Conservation (phyloP, 2,329 filamentous ascomycete species). For the Venturia oleaginea region DNA sequence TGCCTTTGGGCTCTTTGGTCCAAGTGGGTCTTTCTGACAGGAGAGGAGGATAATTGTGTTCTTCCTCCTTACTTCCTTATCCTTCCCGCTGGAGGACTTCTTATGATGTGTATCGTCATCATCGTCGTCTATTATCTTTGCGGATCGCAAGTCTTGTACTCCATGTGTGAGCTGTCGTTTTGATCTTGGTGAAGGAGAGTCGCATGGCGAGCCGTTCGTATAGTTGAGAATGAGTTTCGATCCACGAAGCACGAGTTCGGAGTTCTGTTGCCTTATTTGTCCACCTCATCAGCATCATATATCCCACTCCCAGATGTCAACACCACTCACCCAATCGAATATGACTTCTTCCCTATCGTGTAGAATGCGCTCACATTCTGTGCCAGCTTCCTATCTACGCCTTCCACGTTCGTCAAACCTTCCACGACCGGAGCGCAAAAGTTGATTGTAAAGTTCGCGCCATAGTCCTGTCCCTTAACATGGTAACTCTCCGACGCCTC, state of each 20-base stretch:
- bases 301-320: neutral
- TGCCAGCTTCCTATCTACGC: slow-evolving; percentile 54
- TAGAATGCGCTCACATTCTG: slow-evolving; percentile 75
- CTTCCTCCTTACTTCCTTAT: slow-evolving; percentile 40
- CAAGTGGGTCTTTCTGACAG: slow-evolving; percentile 74
- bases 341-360: slow-evolving; percentile 53
- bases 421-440: slow-evolving; percentile 71
- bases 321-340: slow-evolving; percentile 62
- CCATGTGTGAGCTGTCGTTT: slow-evolving; percentile 24
- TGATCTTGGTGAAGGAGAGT: slow-evolving; percentile 24
- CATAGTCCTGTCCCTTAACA: slow-evolving; percentile 66
- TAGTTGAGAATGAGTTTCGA: slow-evolving; percentile 51
- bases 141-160: slow-evolving; percentile 21
- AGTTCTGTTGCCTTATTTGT: slow-evolving; percentile 46
- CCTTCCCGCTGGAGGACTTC: slow-evolving; percentile 18
- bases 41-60: slow-evolving; percentile 87
- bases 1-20: slow-evolving; percentile 53
- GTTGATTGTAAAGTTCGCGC: slow-evolving; percentile 74
- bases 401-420: slow-evolving; percentile 51
- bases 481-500: slow-evolving; percentile 51
- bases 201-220: slow-evolving; percentile 41
- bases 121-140: slow-evolving; percentile 25
- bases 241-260: slow-evolving; percentile 49
- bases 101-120: slow-evolving; percentile 25
- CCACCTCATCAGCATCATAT: slow-evolving; percentile 17